Percentiles rank a stretch among this genome's conserved stretches.
Conservation (phyloP, 495 filamentous ascomycete species). For the Hypoxylon perforatum region DNA sequence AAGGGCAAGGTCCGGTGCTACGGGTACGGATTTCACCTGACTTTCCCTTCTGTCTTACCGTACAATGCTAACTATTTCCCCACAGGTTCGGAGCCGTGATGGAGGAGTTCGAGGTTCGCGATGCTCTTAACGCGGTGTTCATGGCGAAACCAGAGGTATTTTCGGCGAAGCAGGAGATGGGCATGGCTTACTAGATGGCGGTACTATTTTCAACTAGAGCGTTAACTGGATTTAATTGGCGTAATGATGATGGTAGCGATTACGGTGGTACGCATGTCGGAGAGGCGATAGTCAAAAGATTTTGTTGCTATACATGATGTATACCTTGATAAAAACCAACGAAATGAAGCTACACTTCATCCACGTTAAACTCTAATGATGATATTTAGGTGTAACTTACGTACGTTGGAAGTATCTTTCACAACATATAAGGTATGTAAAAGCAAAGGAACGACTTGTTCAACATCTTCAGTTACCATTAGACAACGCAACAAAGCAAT, state of each 20-base stretch:
- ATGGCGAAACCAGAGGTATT: slow-evolving; percentile 70
- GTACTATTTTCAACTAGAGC: background rate
- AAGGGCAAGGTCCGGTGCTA: slow-evolving; percentile 89
- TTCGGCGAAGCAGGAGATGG: slow-evolving; percentile 68
- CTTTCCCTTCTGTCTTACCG: slow-evolving; percentile 19
- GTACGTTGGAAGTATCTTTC: too few species aligned
- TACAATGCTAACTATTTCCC: slow-evolving; percentile 29
- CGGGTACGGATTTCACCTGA: slow-evolving; percentile 71
- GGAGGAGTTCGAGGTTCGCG: slow-evolving; percentile 91
- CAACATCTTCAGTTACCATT: too few species aligned
- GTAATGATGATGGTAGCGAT: slow-evolving; percentile 11
- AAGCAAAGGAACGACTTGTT: too few species aligned
- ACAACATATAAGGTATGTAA: too few species aligned
- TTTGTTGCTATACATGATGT: background rate
- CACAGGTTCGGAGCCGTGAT: slow-evolving; percentile 81
- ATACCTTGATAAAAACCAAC: background rate
- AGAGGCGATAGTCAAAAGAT: background rate
- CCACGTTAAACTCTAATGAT: background rate
- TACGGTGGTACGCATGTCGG: slow-evolving; percentile 5
- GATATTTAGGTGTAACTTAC: too few species aligned
- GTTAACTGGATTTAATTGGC: background rate
- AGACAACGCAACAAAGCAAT: too few species aligned
- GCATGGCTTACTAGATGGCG: slow-evolving; percentile 42
- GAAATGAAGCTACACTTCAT: background rate
- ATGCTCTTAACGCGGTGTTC: slow-evolving; percentile 81